phyloP scores from a whole-genome alignment of 768 basidiomycete species.

The Infundibulicybe gibba region DNA sequence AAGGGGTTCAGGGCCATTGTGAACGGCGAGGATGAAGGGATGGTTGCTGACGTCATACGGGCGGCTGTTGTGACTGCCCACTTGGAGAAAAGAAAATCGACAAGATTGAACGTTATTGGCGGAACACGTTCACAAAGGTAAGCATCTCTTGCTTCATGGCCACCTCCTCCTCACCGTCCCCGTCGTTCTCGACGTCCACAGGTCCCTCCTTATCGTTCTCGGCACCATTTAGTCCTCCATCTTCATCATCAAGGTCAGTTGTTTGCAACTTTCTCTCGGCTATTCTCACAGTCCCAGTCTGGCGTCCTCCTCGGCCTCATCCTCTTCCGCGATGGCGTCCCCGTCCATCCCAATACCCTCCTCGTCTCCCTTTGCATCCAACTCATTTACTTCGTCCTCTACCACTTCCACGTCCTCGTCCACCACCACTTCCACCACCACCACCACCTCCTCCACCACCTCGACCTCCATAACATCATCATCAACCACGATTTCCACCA shows the following conservation, averaged over 20 bases:
- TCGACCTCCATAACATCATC: constrained; percentile 13
- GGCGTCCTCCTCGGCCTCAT: constrained; percentile 10
- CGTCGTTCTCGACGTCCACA: constrained; percentile 1
- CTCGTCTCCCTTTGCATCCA: not conserved
- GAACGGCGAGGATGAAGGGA: too few relatives aligned
- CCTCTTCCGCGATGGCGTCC: constrained; percentile 9
- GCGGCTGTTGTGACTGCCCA: too few relatives aligned
- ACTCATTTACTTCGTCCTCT: constrained; percentile 11
- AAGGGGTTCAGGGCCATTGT: not conserved
- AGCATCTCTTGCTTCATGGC: not conserved
- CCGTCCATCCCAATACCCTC: not conserved
- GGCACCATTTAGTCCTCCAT: too few relatives aligned
- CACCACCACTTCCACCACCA: constrained; percentile 12
- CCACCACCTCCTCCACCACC: constrained; percentile 12
- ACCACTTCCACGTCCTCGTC: constrained; percentile 13
- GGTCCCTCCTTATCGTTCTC: not conserved
- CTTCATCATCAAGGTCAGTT: too few relatives aligned
- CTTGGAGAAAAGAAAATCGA: too few relatives aligned
- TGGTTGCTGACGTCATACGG: too few relatives aligned
- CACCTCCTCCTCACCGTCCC: constrained; percentile 4
- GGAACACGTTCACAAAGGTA: too few relatives aligned
- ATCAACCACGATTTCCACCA: constrained; percentile 8
- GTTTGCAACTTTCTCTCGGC: constrained; percentile 5
- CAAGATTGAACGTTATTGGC: too few relatives aligned
- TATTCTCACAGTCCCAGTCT: constrained; percentile 3